phyloP scores from a whole-genome alignment of 2,329 filamentous ascomycete genomes.

The Colletotrichum sp. region DNA sequence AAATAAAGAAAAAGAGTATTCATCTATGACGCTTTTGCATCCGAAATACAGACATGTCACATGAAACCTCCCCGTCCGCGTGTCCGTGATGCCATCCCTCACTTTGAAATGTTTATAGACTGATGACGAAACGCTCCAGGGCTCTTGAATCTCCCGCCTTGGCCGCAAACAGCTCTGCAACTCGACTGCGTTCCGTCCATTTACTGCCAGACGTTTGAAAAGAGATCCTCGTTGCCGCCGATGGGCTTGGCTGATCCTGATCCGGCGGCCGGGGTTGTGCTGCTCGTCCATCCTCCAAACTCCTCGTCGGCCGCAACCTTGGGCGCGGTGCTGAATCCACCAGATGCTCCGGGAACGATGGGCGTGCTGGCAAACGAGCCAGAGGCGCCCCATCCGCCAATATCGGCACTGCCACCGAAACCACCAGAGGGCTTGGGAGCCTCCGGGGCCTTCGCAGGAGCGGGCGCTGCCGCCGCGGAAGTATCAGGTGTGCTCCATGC shows the following conservation, averaged over 20 bases:
- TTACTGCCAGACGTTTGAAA: conserved; percentile 94
- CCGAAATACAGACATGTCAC: neutral
- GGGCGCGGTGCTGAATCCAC: conserved; percentile 68
- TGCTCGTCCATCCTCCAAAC: conserved; percentile 93
- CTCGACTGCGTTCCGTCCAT: neutral
- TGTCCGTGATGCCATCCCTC: neutral
- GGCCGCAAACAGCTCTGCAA: neutral
- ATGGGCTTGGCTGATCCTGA: conserved; percentile 55
- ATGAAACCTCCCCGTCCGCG: neutral
- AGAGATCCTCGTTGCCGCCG: conserved; percentile 81
- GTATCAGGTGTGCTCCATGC: conserved; percentile 77
- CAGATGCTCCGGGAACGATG: conserved; percentile 65
- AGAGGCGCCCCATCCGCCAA: conserved; percentile 60
- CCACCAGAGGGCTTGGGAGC: conserved; percentile 31
- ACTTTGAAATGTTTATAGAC: neutral
- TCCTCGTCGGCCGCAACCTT: conserved; percentile 90
- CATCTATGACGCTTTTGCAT: conserved; percentile 17
- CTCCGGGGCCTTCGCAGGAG: conserved; percentile 59
- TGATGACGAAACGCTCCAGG: neutral
- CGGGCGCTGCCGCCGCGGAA: conserved; percentile 45
- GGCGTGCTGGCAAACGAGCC: conserved; percentile 61
- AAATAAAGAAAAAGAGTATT: neutral
- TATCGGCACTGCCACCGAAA: conserved; percentile 56
- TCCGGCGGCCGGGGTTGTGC: conserved; percentile 53
- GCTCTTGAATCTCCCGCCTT: neutral